phyloP scores from a whole-genome alignment of 306 rosid species.

The Sechiopsis laciniata region DNA sequence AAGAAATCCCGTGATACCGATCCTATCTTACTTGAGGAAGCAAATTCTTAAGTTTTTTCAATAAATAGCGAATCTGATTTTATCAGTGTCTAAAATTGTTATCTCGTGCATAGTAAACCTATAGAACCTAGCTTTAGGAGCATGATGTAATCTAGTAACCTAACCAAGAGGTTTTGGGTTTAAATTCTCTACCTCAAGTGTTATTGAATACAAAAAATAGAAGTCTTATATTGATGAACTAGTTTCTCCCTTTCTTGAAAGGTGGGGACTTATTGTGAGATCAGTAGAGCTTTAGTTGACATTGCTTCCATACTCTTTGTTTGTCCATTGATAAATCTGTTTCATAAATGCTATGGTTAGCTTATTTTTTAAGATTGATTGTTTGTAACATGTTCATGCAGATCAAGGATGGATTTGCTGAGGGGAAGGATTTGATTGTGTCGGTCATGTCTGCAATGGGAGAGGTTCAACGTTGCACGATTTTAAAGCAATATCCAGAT shows the following conservation, averaged over 20 bases:
- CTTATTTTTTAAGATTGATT: background rate
- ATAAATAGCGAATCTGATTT: background rate
- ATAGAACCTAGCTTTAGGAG: background rate
- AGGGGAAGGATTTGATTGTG: conserved; percentile 89
- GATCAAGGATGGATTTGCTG: conserved; percentile 45
- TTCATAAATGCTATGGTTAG: background rate
- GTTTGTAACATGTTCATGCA: conserved; percentile 28
- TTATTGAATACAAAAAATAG: too few species aligned
- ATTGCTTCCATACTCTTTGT: background rate
- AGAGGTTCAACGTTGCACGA: conserved; percentile 76
- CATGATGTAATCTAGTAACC: background rate
- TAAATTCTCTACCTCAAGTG: too few species aligned
- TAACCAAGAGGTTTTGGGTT: background rate
- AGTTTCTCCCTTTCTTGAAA: background rate
- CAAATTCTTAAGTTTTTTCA: background rate
- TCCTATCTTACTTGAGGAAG: too few species aligned
- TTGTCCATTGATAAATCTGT: background rate
- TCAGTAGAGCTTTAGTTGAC: background rate
- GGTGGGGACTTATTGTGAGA: background rate
- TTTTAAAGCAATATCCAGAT: conserved; percentile 18
- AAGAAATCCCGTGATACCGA: background rate
- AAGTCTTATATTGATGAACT: too few species aligned
- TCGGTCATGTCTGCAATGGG: conserved; percentile 97
- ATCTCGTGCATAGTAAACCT: background rate
- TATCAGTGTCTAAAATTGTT: background rate